phyloP scores from a whole-genome alignment of 2,329 filamentous ascomycete genomes.

The Xylaria sp. region DNA sequence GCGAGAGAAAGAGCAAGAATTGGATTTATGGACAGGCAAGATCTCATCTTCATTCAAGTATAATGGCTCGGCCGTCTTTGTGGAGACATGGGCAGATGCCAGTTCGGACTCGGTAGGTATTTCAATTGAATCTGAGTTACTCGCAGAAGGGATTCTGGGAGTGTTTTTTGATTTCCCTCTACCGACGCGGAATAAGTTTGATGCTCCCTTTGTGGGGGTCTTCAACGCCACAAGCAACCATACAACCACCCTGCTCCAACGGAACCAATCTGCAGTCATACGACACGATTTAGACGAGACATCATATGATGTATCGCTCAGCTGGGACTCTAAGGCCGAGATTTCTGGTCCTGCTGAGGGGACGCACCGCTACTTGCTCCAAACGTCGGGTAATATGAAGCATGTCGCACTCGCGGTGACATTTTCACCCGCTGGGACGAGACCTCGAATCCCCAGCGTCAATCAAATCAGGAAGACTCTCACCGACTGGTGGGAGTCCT shows the following conservation, averaged over 20 bases:
- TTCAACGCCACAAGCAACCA: constrained; percentile 61
- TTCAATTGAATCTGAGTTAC: constrained; percentile 55
- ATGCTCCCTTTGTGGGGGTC: constrained; percentile 64
- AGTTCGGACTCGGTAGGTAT: constrained; percentile 60
- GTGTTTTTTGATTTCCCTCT: constrained; percentile 66
- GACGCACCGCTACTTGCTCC: constrained; percentile 59
- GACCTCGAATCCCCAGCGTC: constrained; percentile 42
- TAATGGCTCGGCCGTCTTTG: constrained; percentile 52
- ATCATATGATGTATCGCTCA: constrained; percentile 55
- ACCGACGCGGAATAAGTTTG: constrained; percentile 62
- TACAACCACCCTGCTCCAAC: constrained; percentile 52
- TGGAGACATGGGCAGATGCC: constrained; percentile 59
- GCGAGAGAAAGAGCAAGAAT: constrained; percentile 53
- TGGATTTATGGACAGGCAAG: constrained; percentile 61
- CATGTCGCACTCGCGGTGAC: constrained; percentile 49
- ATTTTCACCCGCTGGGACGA: constrained; percentile 47
- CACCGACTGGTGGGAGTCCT: constrained; percentile 58
- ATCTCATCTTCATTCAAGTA: constrained; percentile 58
- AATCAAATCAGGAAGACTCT: constrained; percentile 49
- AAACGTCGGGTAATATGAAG: constrained; percentile 41
- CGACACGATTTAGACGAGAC: constrained; percentile 57
- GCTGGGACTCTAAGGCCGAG: constrained; percentile 52
- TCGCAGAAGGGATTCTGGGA: constrained; percentile 54
- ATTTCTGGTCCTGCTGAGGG: constrained; percentile 51
- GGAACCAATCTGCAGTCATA: constrained; percentile 52